Evolutionary conservation across 2,329 filamentous ascomycete genomes (phyloP).

Genomic region (Dactylellina leptospora): DNA sequence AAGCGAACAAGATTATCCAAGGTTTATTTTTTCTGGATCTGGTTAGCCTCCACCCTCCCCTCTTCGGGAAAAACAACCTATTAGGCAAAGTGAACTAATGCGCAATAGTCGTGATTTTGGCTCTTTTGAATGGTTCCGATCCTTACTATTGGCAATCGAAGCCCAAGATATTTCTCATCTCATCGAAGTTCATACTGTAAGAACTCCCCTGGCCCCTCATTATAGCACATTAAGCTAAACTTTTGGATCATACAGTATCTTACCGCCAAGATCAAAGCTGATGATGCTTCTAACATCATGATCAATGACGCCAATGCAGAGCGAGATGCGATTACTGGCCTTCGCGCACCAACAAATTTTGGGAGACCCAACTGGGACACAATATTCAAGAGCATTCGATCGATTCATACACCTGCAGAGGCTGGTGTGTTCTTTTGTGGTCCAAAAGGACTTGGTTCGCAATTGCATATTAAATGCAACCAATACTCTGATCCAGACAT

Average conservation of each 20-base stretch:
- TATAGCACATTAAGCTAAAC: slow-evolving; percentile 46
- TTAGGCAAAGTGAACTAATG: slow-evolving; percentile 5
- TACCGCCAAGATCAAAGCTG: slow-evolving; percentile 84
- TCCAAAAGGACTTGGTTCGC: slow-evolving; percentile 78
- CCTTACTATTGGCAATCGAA: slow-evolving; percentile 82
- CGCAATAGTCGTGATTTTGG: slow-evolving; percentile 77
- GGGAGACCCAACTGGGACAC: slow-evolving; percentile 89
- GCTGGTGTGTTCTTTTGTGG: slow-evolving; percentile 86
- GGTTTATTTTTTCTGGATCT: slow-evolving; percentile 91
- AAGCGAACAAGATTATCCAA: slow-evolving; percentile 81
- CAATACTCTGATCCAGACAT: slow-evolving; percentile 85
- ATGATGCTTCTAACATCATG: slow-evolving; percentile 90
- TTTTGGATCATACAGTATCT: slow-evolving; percentile 74
- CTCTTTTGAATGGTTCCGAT: slow-evolving; percentile 89
- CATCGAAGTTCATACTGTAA: slow-evolving; percentile 81
- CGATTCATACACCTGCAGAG: slow-evolving; percentile 77
- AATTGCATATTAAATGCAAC: slow-evolving; percentile 83
- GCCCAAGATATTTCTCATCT: slow-evolving; percentile 82
- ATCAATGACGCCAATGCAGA: slow-evolving; percentile 87
- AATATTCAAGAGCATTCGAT: slow-evolving; percentile 84
- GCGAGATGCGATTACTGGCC: slow-evolving; percentile 82
- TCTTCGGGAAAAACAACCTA: neutral
- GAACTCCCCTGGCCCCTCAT: too few species aligned
- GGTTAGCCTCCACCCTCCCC: slow-evolving; percentile 6
- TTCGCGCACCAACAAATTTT: slow-evolving; percentile 84